Evolutionary conservation across 73 alveolate genomes (phyloP), one percentile per base, ranked within the genome.

Genomic region (Blepharisma japonicum): DNA sequence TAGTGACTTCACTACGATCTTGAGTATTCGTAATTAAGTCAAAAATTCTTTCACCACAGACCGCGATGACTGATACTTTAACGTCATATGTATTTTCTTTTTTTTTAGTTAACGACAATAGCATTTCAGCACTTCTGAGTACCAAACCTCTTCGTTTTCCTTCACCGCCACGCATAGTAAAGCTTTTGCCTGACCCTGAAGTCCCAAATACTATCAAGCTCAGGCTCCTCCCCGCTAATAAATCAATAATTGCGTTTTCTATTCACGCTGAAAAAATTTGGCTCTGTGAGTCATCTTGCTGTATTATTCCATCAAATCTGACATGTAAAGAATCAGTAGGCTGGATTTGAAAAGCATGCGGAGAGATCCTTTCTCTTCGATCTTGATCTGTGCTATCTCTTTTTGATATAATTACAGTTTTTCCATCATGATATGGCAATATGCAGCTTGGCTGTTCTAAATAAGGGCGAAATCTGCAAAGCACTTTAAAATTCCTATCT

Each of bases 121-220:
- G 61, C 21, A 70, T 7, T 47, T 70, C 80, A 45, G 46, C 80
- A 14, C 46, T 38, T 14, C 80, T 23, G 20, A 70, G 80, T 0
- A 45, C 66, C 14, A 38, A 4, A 0, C 80, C 80, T 39, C 80
- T 18, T 4, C 27, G n/a, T 5, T 70, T 47, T 0, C 80, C 80
- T 70, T 70, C 80, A 7, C 80, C 80, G 9, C 80, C 80, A 2
- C 80, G 20, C 14, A 70, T 45, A 9, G 80, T 70, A 45, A 14
- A 70, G 61, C 80, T 70, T 70, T 70, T 70, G 0, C 80, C 80
- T 1, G 80, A 70, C 14, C 66, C 80, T 45, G 80, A 14, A 2
- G 61, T 39, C 42, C 80, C 80, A 45, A 70, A 70, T 2, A 70
- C 68, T 23, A 70, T n/a, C 32, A 70, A 23, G 21, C 77, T 14